Percentiles rank a stretch among this genome's conserved stretches.
Conservation (phyloP, 192 early-diverging fungal species). For the Mortierella antarctica region DNA sequence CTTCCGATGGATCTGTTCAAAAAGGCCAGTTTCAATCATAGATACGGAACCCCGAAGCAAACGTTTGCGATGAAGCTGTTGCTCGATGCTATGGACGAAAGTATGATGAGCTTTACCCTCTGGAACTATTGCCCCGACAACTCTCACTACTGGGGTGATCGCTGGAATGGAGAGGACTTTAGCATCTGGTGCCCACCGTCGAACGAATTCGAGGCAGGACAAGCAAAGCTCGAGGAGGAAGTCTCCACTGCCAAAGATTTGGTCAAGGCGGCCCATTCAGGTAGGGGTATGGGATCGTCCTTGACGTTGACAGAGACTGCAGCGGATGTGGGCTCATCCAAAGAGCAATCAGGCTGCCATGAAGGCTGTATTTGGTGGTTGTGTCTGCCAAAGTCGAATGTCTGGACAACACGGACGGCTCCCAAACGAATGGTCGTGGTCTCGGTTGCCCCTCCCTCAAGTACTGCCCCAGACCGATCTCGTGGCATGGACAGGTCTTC, state of each 20-base stretch:
- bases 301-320: slow-evolving; percentile 15
- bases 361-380: slow-evolving; percentile 45
- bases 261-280: no score
- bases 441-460: slow-evolving; percentile 11
- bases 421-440: slow-evolving; percentile 26
- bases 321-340: slow-evolving; percentile 3
- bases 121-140: slow-evolving; percentile 68
- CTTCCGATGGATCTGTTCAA: slow-evolving; percentile 43
- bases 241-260: background rate
- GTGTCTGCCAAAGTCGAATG: slow-evolving; percentile 26
- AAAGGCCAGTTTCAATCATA: slow-evolving; percentile 34
- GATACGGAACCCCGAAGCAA: slow-evolving; percentile 51
- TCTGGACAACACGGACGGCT: slow-evolving; percentile 38
- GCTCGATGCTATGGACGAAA: slow-evolving; percentile 60
- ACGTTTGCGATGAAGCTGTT: slow-evolving; percentile 58
- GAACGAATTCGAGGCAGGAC: background rate
- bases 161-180: slow-evolving; percentile 68
- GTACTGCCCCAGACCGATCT: background rate
- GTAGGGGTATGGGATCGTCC: background rate
- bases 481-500: background rate
- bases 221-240: background rate
- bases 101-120: slow-evolving; percentile 58
- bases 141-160: slow-evolving; percentile 59
- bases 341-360: slow-evolving; percentile 21
- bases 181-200: slow-evolving; percentile 53